Evolutionary conservation across 805 yeast species (phyloP).

Genomic region (Wickerhamomyces strasburgensis): DNA sequence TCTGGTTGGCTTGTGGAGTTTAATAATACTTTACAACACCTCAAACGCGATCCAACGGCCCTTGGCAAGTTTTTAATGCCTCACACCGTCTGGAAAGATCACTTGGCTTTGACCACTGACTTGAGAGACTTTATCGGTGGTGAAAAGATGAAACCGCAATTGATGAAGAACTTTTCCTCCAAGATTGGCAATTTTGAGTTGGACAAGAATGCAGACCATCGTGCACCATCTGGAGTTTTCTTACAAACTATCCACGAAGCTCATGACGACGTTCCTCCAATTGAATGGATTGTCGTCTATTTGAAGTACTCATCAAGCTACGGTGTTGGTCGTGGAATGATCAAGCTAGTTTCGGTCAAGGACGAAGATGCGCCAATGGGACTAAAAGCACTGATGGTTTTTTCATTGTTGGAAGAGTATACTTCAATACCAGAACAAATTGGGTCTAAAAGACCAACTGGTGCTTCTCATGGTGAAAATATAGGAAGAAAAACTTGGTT

Average conservation of each 20-base stretch:
- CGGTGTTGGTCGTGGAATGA: constrained; percentile 31
- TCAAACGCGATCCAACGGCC: constrained; percentile 9
- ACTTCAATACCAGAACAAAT: constrained; percentile 29
- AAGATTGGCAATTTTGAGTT: constrained; percentile 26
- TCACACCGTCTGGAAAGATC: constrained; percentile 36
- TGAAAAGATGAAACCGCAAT: constrained; percentile 22
- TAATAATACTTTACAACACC: constrained; percentile 20
- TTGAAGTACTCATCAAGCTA: constrained; percentile 27
- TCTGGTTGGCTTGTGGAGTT: constrained; percentile 29
- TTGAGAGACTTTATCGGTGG: constrained; percentile 30
- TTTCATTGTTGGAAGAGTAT: constrained; percentile 32
- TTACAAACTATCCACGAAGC: constrained; percentile 27
- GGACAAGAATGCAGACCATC: constrained; percentile 27
- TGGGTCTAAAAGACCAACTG: constrained; percentile 30
- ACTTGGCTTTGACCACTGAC: constrained; percentile 30
- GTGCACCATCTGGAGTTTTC: constrained; percentile 28
- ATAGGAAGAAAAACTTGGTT: constrained; percentile 34
- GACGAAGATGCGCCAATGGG: constrained; percentile 25
- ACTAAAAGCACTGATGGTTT: constrained; percentile 30
- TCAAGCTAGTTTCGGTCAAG: constrained; percentile 29
- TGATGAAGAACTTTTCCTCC: constrained; percentile 12
- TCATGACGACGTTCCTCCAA: constrained; percentile 22
- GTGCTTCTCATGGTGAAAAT: constrained; percentile 37
- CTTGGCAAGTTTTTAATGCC: constrained; percentile 25
- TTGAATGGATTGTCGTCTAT: constrained; percentile 33